Base-by-base conservation (phyloP, 805 yeast species). In the Barnettozyma sucrosica region DNA sequence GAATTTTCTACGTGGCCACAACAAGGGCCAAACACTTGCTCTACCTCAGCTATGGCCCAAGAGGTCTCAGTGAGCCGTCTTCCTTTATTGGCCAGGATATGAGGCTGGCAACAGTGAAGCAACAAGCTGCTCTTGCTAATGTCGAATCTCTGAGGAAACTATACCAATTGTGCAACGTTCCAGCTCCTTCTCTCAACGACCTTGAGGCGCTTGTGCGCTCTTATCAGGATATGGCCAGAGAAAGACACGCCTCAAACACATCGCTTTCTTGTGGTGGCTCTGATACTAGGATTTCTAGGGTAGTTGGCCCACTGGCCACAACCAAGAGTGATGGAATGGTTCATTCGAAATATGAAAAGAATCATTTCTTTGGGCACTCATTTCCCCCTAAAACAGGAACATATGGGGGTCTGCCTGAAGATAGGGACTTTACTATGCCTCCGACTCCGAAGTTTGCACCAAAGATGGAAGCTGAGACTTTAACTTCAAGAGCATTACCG, bases 1-100 rank as follows among this genome's bases (percentile, higher is more conserved):
- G 98, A 43, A 78, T 92, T 55, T 75, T 89, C 50, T 93, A 88
- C 63, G 99, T 93, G 11, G 96, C 96, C 0, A 70, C 83, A 40
- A 92, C 97, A 0, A 72, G 99, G 53, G 95, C 97, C 0, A 83
- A 85, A 61, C 64, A 64, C 4, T 57, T 81, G 21, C 61, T 83
- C 10, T 78, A 75, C 54, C 54, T 83, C 14, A 58, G 69, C 8
- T 49, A 51, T 8, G 41, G 49, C 7, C 42, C 36, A 20, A 28
- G 44, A 36, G 33, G 21, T 16, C 36, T 30, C 18, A 7, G 42
- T 18, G 8, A 14, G 20, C 32, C 23, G 3, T 55, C 57, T 0
- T 36, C 43, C 4, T 54, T 55, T 16, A 4, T 51, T 18, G 51
- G n/a, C 55, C 64, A 52, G 5, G 33, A 45, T 34, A 23, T 37